Evolutionary conservation across 805 yeast species (phyloP).

Genomic region (Pichia cephalocereana): DNA sequence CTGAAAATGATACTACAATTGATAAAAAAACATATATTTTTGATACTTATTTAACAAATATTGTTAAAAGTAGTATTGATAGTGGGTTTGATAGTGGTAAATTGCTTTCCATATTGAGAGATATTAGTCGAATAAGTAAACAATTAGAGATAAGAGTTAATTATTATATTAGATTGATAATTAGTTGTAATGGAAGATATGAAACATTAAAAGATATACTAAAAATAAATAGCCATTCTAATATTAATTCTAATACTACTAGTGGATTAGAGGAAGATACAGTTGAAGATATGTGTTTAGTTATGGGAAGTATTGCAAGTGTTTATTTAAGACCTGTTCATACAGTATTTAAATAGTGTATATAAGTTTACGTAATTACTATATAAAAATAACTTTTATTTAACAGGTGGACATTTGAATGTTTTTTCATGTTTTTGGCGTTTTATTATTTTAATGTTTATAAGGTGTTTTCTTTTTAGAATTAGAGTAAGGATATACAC

Average conservation of each 20-base stretch:
- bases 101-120: neutral
- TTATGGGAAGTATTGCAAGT: constrained; percentile 2
- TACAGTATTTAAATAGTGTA: neutral
- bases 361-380: too few relatives aligned
- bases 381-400: too few relatives aligned
- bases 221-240: too few relatives aligned
- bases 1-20: neutral
- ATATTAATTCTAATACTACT: neutral
- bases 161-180: neutral
- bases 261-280: neutral
- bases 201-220: too few relatives aligned
- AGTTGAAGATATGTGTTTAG: neutral
- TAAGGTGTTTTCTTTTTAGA: too few relatives aligned
- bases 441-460: too few relatives aligned
- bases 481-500: too few relatives aligned
- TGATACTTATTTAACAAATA: constrained; percentile 1
- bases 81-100: neutral
- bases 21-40: constrained; percentile 1
- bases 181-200: neutral
- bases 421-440: too few relatives aligned
- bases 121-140: neutral
- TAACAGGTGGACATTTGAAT: too few relatives aligned
- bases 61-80: constrained; percentile 1
- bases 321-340: constrained; percentile 3
- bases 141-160: neutral